These are phyloP conservation scores for Serendipita indica DNA, from an alignment of 768 basidiomycete genomes.

Conservation along the genomic window DNA sequence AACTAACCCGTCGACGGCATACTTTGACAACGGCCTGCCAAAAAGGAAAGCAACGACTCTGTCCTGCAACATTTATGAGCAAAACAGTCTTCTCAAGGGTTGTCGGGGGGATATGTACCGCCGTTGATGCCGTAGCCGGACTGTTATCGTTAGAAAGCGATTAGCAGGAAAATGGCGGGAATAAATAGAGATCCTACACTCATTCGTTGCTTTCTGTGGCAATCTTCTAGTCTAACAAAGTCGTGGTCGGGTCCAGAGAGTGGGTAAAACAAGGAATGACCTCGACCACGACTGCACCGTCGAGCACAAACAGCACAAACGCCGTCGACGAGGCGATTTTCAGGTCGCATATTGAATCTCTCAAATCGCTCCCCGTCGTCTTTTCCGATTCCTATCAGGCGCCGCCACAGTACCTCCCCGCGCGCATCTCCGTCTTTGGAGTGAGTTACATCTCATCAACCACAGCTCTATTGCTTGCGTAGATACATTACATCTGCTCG, in stretches of 20 bases:
- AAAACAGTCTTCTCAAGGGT: not conserved
- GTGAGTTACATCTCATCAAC: slow-evolving; percentile 23
- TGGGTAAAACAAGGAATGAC: slow-evolving; percentile 12
- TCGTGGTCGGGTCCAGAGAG: slow-evolving; percentile 10
- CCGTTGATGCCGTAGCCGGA: slow-evolving; percentile 53
- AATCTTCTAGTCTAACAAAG: too few relatives aligned
- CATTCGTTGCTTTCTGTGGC: too few relatives aligned
- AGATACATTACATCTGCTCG: slow-evolving; percentile 15
- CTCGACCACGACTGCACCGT: not conserved
- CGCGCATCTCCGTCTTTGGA: slow-evolving; percentile 52
- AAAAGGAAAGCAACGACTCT: slow-evolving; percentile 73
- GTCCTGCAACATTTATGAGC: slow-evolving; percentile 32
- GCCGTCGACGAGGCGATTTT: slow-evolving; percentile 46
- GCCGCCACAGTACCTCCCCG: slow-evolving; percentile 47
- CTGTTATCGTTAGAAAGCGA: slow-evolving; percentile 22
- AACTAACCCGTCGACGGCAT: slow-evolving; percentile 8
- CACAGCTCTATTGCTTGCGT: not conserved
- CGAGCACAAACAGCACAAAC: slow-evolving; percentile 30
- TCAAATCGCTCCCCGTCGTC: slow-evolving; percentile 50
- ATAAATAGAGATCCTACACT: not conserved
- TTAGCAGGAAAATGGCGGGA: not conserved
- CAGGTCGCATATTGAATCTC: slow-evolving; percentile 44
- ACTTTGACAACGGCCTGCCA: slow-evolving; percentile 86
- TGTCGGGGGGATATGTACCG: slow-evolving; percentile 24
- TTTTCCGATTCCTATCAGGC: slow-evolving; percentile 68